Base-by-base conservation (phyloP, 176 grass and related monocot species). In the Oryza nivara region DNA sequence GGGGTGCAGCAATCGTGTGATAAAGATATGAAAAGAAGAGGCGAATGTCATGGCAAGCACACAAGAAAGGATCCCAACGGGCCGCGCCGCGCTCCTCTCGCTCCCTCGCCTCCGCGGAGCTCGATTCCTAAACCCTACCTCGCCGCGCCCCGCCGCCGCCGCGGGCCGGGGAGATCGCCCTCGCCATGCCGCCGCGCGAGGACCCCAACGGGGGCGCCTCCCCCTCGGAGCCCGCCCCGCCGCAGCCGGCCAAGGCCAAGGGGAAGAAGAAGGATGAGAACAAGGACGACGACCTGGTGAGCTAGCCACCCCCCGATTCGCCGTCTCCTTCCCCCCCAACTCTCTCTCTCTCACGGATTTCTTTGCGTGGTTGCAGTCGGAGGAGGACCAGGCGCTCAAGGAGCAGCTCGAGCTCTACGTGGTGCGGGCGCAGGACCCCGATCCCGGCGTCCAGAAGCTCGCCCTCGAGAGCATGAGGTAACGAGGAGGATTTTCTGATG, bases 401-500 rank as follows among this genome's bases (percentile, higher is more conserved):
- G 86, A 91, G 75, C 81, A 91, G 70, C 79, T 94, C 41, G 92
- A 94, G 81, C 81, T 94, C 43, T 94, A 89, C 36, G 92, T 94
- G 17, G 84, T 91, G 71, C 82, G 87, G 40, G 92, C 88, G 16
- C 87, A 94, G 75, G 92, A 94, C 43, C n/a, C 68, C 25, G 87
- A 91, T 82, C 89, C 86, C 28, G 84, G 87, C 44, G 86, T 94
- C 56, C 92, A 94, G 81, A 94, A 94, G 63, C 68, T 91, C 19
- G 89, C 92, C 20, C 87, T 91, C 20, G 92, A 94, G 84, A 94
- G 92, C 87, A 94, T 94, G 92, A 89, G 92, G 92, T 94, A 86
- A 49, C 20, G 28, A 30, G 35, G 35, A 28, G 40, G 54, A 36
- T 65, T 66, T 52, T 38, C 51, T 73, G 35, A 9, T n/a, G 38